Conservation (phyloP, 305 asterid species). For the Fraxinus dipetala region DNA sequence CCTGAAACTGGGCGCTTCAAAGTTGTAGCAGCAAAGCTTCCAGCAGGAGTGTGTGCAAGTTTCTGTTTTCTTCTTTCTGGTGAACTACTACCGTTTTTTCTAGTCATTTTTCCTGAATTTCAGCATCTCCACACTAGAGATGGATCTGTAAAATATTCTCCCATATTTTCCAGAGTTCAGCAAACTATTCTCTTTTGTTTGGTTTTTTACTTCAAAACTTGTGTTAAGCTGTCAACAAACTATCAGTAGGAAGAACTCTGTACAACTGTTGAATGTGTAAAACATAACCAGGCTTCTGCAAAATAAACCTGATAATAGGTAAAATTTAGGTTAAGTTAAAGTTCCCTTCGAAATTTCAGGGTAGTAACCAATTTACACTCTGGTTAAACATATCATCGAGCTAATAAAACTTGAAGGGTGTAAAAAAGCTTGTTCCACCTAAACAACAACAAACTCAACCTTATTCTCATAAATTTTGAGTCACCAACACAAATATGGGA, state of each 20-base stretch:
- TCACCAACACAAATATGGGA: neutral
- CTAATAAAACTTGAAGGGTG: neutral
- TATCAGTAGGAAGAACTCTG: neutral
- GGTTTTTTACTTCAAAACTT: neutral
- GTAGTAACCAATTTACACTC: neutral
- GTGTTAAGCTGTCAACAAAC: conserved; percentile 12
- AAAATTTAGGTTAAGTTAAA: neutral
- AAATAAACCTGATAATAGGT: neutral
- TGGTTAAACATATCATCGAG: neutral
- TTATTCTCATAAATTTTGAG: neutral
- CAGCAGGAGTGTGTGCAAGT: neutral
- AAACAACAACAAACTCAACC: neutral
- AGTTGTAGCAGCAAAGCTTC: neutral
- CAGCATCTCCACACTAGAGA: neutral
- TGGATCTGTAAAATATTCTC: neutral
- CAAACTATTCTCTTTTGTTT: neutral
- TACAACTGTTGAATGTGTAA: neutral
- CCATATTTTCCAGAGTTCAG: neutral
- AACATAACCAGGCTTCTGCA: neutral
- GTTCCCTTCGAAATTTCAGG: neutral
- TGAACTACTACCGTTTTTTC: neutral
- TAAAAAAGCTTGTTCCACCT: neutral
- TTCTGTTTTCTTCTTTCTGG: neutral
- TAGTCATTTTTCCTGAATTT: neutral
- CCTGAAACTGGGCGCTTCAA: neutral